Evolutionary conservation across 2,329 filamentous ascomycete species (phyloP), one percentile per base, ranked within the genome.

Genomic region (Colletotrichum somersetense): DNA sequence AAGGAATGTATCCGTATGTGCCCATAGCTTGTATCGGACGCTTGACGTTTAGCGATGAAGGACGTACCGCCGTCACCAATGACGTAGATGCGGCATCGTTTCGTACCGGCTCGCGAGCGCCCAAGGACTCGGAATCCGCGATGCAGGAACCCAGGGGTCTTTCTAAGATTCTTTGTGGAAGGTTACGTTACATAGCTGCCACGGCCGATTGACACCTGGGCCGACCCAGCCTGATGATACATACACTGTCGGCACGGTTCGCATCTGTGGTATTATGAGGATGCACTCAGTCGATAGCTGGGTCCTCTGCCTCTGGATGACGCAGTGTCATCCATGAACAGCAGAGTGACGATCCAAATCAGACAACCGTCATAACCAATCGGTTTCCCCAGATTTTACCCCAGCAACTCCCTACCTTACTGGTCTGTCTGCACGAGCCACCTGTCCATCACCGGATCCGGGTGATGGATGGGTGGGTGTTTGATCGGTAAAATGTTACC

Each of bases 311-410:
- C 46, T 48, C 20, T 12, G 48, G 42, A 10, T 12, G 48, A 48
- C 40, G 48, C 56, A 20, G 48, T 62, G 48, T 55, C 48, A 57
- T 57, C 42, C 16, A 12, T 50, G 40, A 38, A 35, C 10, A 62
- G 50, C 20, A 18, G 20, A 62, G 48, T 56, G 57, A 71, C 64
- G 68, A 71, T 71, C 42, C 42, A 48, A 62, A 71, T 62, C 67
- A 67, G 64, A 67, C 57, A 62, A 56, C 16, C 55, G 12, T 57
- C 20, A 57, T 30, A 44, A 50, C 42, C 44, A 16, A 57, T n/a
- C 33, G 16, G 40, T 40, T 67, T 71, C 67, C 64, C 67, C 67
- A 67, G 56, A 67, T 50, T 71, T 62, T 35, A 20, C 10, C 26
- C 26, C 12, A 16, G 26, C 30, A 50, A n/a, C 16, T n/a, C 33